phyloP scores from a whole-genome alignment of 768 basidiomycete species.

The Podaxis carcinomalis region DNA sequence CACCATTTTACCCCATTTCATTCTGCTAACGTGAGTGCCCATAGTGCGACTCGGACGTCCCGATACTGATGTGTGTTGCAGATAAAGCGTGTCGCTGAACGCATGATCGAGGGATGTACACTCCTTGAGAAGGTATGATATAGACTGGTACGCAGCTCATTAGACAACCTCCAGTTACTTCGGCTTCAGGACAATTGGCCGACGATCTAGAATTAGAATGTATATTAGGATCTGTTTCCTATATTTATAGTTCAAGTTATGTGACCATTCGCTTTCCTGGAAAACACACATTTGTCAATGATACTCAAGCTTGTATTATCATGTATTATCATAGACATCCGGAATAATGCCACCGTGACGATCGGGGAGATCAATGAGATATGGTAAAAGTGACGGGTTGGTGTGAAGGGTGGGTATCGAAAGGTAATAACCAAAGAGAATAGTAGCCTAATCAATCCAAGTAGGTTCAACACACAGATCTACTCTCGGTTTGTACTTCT shows the following conservation, averaged over 20 bases:
- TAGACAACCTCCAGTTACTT: no score
- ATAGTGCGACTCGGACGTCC: no score
- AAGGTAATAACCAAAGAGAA: background rate
- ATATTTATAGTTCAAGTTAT: no score
- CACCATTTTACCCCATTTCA: conserved; percentile 63
- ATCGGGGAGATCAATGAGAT: background rate
- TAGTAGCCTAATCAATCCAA: conserved; percentile 15
- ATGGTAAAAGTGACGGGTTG: background rate
- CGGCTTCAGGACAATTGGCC: no score
- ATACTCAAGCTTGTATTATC: no score
- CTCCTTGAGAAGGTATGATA: conserved; percentile 3
- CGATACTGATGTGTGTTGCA: conserved; percentile 11
- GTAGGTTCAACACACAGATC: conserved; percentile 20
- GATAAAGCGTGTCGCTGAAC: conserved; percentile 26
- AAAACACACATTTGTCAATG: no score
- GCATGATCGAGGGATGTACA: conserved; percentile 21
- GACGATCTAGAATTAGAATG: no score
- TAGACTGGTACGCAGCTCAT: no score
- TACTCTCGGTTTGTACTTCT: conserved; percentile 24
- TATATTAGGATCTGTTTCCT: no score
- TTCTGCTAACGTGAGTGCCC: conserved; percentile 37
- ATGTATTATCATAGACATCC: background rate
- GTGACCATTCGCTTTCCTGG: no score
- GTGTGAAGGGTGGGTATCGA: background rate
- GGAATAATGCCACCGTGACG: background rate